These are phyloP conservation scores for Dendrostoma leiphaemia DNA, from an alignment of 2,329 filamentous ascomycete species.

Conservation along the genomic window DNA sequence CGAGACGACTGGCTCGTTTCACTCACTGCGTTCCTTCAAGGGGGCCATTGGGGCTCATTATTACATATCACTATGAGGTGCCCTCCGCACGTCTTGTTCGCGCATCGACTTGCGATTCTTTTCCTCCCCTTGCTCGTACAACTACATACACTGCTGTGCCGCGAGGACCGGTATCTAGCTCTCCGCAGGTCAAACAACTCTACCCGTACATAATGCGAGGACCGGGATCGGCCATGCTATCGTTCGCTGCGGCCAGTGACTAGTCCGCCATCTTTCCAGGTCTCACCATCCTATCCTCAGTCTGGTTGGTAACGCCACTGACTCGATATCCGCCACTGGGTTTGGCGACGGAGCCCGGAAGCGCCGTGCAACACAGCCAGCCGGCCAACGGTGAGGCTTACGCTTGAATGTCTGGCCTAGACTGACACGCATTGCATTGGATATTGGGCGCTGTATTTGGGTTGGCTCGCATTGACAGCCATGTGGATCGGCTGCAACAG, in stretches of 20 bases:
- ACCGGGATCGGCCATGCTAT: conserved; percentile 16
- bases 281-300: conserved; percentile 13
- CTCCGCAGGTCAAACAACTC: conserved; percentile 11
- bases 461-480: conserved; percentile 27
- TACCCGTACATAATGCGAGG: conserved; percentile 13
- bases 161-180: conserved; percentile 5
- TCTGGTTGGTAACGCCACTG: conserved; percentile 13
- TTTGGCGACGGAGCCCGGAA: conserved; percentile 16
- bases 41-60: conserved; percentile 3
- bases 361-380: background rate
- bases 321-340: conserved; percentile 21
- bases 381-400: conserved; percentile 13
- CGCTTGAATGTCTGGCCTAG: background rate
- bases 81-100: background rate
- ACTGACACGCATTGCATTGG: conserved; percentile 12
- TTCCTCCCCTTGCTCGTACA: background rate
- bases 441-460: background rate
- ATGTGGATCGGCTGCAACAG: conserved; percentile 25
- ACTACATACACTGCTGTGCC: background rate
- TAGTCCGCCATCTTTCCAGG: conserved; percentile 9
- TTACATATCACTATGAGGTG: conserved; percentile 14
- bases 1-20: conserved; percentile 10
- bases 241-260: conserved; percentile 7
- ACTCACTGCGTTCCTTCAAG: conserved; percentile 15
- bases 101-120: background rate